Evolutionary conservation across 495 filamentous ascomycete species (phyloP).

Genomic region (Podospora sp.): DNA sequence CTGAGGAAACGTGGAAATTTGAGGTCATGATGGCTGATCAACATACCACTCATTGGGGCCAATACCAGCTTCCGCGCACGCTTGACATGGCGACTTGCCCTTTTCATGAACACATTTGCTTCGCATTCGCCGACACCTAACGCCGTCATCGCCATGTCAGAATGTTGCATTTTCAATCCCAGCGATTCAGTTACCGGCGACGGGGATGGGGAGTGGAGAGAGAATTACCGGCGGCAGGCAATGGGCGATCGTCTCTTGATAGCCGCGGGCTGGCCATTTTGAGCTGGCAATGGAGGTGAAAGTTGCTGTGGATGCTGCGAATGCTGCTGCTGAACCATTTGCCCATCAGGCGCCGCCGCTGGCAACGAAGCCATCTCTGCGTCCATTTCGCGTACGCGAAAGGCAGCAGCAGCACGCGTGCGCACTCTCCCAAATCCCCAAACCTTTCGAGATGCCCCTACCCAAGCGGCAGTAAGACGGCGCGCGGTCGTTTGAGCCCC

Average conservation of each 20-base stretch:
- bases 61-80: constrained; percentile 47
- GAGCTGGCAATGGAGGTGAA: constrained; percentile 1
- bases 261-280: constrained; percentile 4
- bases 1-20: too few species aligned
- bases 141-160: constrained; percentile 12
- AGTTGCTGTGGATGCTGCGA: constrained; percentile 12
- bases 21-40: too few species aligned
- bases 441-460: neutral
- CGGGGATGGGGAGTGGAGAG: neutral
- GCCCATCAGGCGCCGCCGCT: neutral
- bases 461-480: neutral
- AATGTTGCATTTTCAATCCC: neutral
- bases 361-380: constrained; percentile 27
- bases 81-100: constrained; percentile 45
- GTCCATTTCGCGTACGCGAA: constrained; percentile 24
- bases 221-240: constrained; percentile 45
- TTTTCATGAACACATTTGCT: constrained; percentile 54
- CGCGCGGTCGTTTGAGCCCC: neutral
- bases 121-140: constrained; percentile 53
- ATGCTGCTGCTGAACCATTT: constrained; percentile 15
- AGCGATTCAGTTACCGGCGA: neutral
- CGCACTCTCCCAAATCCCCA: neutral
- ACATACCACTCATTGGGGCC: constrained; percentile 46
- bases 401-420: neutral
- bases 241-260: constrained; percentile 51